Base-by-base conservation (phyloP, 176 grass and related monocot species). In the Alloteropsis semialata region DNA sequence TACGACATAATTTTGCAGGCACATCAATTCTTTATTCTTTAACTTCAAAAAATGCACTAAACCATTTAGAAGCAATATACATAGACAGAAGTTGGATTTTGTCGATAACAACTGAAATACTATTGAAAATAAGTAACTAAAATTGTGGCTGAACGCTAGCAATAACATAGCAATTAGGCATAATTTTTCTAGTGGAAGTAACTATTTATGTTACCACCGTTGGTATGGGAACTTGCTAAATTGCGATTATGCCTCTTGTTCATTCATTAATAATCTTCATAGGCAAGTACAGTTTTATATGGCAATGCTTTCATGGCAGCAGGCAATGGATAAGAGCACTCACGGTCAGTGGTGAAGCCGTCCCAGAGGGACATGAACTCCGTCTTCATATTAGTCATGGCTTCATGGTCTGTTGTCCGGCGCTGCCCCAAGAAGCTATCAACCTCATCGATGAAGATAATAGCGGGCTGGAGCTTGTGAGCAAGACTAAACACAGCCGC, bases 291-390 rank as follows among this genome's bases (percentile, higher is more conserved):
- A 46, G 70, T 32, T 72, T 28, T 59, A 82, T 6, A 12, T 27
- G 44, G 16, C 43, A 10, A 46, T 61, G 41, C 12, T 69, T 21
- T 12, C 37, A 69, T 34, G 42, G 18, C 10, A 78, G 73, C 71
- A 43, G 7, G 0, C 9, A 46, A 71, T 8, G 8, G 7, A 29
- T 21, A 25, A 7, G 67, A 57, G 70, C 15, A 90, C 96, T 93
- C 76, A 99, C 96, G 93, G 19, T 99, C 96, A 0, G 96, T 99
- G 51, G 96, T 99, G 83, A 99, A 99, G 38, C 96, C 96, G 72
- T 99, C 96, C 96, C 96, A 99, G 33, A 99, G 87, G 65, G 96
- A 99, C 96, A 99, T 99, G 82, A 99, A 99, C 76, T 99, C 96
- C 12, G 93, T 99, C 92, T 99, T 99, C 96, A 99, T 99, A 55